Evolutionary conservation across 352 stramenopile genomes (phyloP), one percentile per base, ranked within the genome.

Genomic region (Thalassiosira livingstoniorum): DNA sequence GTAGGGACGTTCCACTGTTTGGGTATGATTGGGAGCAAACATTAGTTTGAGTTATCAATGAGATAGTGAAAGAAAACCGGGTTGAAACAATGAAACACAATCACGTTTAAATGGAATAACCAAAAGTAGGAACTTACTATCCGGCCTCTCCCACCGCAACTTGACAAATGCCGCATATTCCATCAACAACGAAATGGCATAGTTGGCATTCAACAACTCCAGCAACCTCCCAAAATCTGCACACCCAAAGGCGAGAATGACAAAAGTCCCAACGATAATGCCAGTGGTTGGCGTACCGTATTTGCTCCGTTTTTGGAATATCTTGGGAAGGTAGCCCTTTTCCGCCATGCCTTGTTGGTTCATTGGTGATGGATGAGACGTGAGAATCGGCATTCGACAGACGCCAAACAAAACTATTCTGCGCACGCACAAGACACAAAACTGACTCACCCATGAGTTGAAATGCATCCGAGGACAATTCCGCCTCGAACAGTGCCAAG

Each of bases 391-490:
- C 18, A 51, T 10, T 51, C 42, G 18, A 51, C 25, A 55, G 45
- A 55, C 18, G 45, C 45, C 45, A 63, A 70, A 29, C 11, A 55
- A 32, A 23, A 23, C 64, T 53, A 39, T 55, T 11, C 42, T 65
- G n/a, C 13, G 37, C n/a, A 11, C 27, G 2, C 92, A 82, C 88
- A 92, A 95, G 67, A 95, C 92, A 61, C 80, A 29, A n/a, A n/a
- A 98, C 95, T 4, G 96, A 87, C 90, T 95, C 94, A 39, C 92
- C 93, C 90, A 95, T 95, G n/a, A 99, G 80, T 79, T 97, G 90
- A 72, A 96, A 98, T 18, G 96, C 93, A 90, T 99, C 96, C 32
- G 96, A 95, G 31, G 93, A 96, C 79, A 98, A 95, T 86, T 98
- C 96, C 51, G 96, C 96, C 79, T 98, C 93, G 88, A 98, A 98